Base-by-base conservation (phyloP, 129 eudicot species). In the Chrysanthemum makinoi region DNA sequence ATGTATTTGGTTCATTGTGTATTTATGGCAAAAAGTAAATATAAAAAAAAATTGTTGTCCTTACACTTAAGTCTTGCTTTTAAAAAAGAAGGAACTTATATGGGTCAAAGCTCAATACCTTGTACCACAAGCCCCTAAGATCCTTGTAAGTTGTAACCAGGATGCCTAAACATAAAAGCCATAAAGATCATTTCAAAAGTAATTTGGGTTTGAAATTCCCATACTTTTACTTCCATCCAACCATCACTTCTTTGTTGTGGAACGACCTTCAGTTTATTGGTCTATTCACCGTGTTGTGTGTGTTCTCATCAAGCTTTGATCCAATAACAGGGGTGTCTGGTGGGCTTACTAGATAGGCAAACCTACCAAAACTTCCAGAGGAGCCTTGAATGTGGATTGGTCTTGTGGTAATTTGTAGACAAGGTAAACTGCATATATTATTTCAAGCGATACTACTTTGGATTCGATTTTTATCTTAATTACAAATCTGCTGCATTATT, bases 191-290 rank as follows among this genome's bases (percentile, higher is more conserved):
- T 51, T 51, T 51, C 16, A 1, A 22, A 0, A 14, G 47, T 13
- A 13, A 4, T 35, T 14, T 13, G 47, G 0, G 5, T 51, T 51
- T 30, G 59, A 68, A 26, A 33, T 26, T 68, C 62, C 62, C 56
- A 68, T n/a, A 28, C 9, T 68, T 68, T 30, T 15, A 52, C 62
- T 51, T 68, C 73, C 73, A 52, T 68, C 73, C 73, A n/a, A 28
- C 73, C 57, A 68, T 52, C 73, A 10, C 20, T 24, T 20, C 73
- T 15, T 14, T 51, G 14, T 51, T 15, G 22, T 68, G 73, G 73
- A 51, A 68, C 43, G 43, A 17, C n/a, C 52, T 28, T 9, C 9
- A 44, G 11, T 56, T 22, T 68, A 50, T 54, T 54, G 24, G 59
- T 24, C 49, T 68, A 52, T 51, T 68, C 49, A 68, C n/a, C 0